Evolutionary conservation across 1,284 basidiomycete genomes (phyloP).

Genomic region (Xerocomus amazonicus): DNA sequence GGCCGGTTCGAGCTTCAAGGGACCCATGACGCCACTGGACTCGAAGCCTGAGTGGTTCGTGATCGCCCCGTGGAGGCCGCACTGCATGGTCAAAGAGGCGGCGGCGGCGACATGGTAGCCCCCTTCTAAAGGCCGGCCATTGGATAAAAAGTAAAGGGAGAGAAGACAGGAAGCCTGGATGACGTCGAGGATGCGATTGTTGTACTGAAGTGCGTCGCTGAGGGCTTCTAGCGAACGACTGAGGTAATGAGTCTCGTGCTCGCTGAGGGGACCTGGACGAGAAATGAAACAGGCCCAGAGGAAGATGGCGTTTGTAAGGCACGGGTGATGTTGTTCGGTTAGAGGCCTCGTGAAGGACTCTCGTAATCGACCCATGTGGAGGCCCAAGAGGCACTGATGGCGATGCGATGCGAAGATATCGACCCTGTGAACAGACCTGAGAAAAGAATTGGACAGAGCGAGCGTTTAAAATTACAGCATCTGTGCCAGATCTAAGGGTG

Average conservation of each 20-base stretch:
- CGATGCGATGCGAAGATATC: conserved; percentile 74
- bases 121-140: conserved; percentile 68
- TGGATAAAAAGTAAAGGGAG: conserved; percentile 69
- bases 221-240: conserved; percentile 55
- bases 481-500: conserved; percentile 58
- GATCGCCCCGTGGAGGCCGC: conserved; percentile 52
- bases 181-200: conserved; percentile 57
- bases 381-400: conserved; percentile 65
- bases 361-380: conserved; percentile 60
- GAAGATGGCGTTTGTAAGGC: conserved; percentile 72
- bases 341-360: conserved; percentile 51
- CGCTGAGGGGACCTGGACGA: conserved; percentile 59
- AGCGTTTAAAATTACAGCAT: conserved; percentile 54
- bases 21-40: conserved; percentile 34
- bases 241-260: conserved; percentile 68
- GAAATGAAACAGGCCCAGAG: conserved; percentile 78
- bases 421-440: conserved; percentile 41
- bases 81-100: conserved; percentile 62
- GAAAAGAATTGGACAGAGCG: conserved; percentile 7
- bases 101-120: conserved; percentile 69
- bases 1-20: conserved; percentile 52
- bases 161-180: conserved; percentile 71
- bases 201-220: conserved; percentile 53
- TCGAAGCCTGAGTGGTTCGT: conserved; percentile 38
- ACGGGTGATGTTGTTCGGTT: conserved; percentile 64